These are phyloP conservation scores for Epichloe brachyelytri DNA, from an alignment of 2,329 filamentous ascomycete genomes.

Conservation along the genomic window DNA sequence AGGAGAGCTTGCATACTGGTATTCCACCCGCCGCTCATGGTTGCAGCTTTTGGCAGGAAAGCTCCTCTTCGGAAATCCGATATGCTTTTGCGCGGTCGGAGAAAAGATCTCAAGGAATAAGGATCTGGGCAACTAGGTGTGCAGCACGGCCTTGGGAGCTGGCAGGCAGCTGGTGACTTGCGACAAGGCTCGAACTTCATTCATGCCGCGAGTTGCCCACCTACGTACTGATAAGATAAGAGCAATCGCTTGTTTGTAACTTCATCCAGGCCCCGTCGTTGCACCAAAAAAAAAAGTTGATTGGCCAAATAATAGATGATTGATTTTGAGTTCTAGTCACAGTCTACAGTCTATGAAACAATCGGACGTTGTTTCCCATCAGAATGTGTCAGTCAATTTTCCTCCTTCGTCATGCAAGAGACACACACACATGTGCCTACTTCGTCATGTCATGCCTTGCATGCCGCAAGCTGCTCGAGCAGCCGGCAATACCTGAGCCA, in stretches of 20 bases:
- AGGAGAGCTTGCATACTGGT: conserved; percentile 47
- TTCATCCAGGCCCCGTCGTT: no score
- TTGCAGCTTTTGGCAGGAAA: conserved; percentile 4
- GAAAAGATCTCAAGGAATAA: not conserved
- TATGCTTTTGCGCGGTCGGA: not conserved
- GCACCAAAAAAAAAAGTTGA: no score
- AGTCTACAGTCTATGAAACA: no score
- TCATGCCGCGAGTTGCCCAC: not conserved
- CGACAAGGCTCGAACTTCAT: not conserved
- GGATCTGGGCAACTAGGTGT: not conserved
- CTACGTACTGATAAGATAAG: conserved; percentile 2
- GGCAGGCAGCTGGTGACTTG: not conserved
- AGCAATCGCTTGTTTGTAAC: not conserved
- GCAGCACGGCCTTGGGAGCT: not conserved
- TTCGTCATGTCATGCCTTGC: not conserved
- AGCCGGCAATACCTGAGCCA: not conserved
- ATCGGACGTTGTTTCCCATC: no score
- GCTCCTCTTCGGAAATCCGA: no score
- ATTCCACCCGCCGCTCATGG: conserved; percentile 80
- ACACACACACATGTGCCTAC: no score
- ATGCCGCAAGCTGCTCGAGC: not conserved
- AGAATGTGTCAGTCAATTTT: no score
- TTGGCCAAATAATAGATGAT: no score
- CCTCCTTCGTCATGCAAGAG: no score
- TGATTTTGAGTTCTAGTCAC: no score